Evolutionary conservation across 768 basidiomycete genomes (phyloP), one percentile per base, ranked within the genome.

Genomic region (Leucosporidium creatinivorum): DNA sequence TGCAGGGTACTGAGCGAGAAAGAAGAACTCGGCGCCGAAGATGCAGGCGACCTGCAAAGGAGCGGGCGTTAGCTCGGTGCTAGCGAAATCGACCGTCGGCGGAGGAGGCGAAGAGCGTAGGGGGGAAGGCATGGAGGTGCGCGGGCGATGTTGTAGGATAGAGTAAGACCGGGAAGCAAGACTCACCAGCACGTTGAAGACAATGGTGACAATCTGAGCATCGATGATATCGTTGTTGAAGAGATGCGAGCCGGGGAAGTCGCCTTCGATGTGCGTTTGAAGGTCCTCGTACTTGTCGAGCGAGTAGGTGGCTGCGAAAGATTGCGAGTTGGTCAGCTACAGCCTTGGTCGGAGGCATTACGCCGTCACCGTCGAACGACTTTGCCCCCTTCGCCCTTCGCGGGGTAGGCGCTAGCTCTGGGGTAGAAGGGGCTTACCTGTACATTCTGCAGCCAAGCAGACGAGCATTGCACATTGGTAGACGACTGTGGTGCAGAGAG

Each of bases 21-120:
- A 73, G 69, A 74, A 74, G 60, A 73, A 73, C 51, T 73, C 73
- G 49, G 73, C 73, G 19, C 73, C 73, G 48, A 69, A 73, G 49
- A 74, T 49, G 66, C 57, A n/a, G 25, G 69, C 69, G 51, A 49
- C 44, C 33, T 58, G 55, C 4, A 50, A 50, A 17, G 18, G 18
- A 6, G 7, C 3, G 28, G 2, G 28, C 9, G 55, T 56, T 18
- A 62, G 12, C 7, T 21, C n/a, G 52, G 4, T 4, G 17, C 52
- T n/a, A 21, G 26, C 10, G 6, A n/a, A 30, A 44, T 31, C 33
- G 33, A 36, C 6, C 33, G 33, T 12, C 33, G 33, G 33, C 33
- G 33, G 12, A 36, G 33, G 33, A 36, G 33, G 33, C 5, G 6
- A 12, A 12, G 5, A 36, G 33, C 5, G 33, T 6, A 12, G 12